phyloP scores from a whole-genome alignment of 2,329 filamentous ascomycete genomes.

The Karstenula rhodostoma region DNA sequence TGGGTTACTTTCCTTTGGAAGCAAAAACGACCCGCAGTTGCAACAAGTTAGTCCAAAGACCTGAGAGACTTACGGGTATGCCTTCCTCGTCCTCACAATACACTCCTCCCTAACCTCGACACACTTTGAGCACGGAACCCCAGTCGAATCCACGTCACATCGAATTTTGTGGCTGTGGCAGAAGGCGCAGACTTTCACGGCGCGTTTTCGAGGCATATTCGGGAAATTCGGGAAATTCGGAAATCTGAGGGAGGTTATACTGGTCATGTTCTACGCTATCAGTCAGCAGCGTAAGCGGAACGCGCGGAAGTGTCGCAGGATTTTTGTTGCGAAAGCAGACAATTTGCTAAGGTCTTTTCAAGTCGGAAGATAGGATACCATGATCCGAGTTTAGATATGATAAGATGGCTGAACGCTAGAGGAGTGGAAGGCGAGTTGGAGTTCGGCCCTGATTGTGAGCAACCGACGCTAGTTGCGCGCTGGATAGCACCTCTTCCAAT shows the following conservation, averaged over 20 bases:
- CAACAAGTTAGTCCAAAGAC: neutral
- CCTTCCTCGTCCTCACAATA: constrained; percentile 18
- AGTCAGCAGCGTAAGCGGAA: constrained; percentile 4
- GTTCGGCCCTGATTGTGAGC: neutral
- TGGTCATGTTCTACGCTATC: too few relatives aligned
- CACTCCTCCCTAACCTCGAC: constrained; percentile 14
- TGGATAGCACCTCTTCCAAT: too few relatives aligned
- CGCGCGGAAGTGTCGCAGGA: neutral
- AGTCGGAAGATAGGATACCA: neutral
- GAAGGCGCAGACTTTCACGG: constrained; percentile 20
- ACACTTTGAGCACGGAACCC: constrained; percentile 20
- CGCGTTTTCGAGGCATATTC: constrained; percentile 21
- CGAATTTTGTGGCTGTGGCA: constrained; percentile 22
- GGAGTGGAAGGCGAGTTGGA: neutral
- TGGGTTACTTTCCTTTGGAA: neutral
- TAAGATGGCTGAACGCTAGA: neutral
- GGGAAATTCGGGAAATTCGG: constrained; percentile 15
- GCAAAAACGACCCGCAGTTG: neutral
- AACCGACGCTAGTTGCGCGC: neutral
- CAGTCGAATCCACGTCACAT: constrained; percentile 18
- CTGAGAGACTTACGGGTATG: constrained; percentile 15
- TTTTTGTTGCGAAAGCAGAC: neutral
- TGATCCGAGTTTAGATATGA: neutral
- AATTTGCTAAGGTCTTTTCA: neutral
- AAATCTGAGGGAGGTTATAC: neutral